These are phyloP conservation scores for Globisporangium mamillatum DNA, from an alignment of 352 stramenopile species.

Conservation along the genomic window DNA sequence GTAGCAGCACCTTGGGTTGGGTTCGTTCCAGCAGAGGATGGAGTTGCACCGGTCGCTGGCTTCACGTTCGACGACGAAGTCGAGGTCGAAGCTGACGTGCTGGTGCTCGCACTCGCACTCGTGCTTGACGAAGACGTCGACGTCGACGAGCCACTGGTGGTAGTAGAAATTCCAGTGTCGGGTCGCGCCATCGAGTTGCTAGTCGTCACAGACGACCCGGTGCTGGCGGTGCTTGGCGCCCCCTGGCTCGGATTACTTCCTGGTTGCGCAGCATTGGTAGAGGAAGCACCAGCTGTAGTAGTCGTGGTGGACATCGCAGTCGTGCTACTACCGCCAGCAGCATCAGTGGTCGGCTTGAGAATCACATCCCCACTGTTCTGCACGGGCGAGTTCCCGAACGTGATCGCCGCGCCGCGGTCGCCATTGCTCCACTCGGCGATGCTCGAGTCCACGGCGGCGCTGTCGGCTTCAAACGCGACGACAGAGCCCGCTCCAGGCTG, in stretches of 20 bases:
- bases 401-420: background rate
- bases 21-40: background rate
- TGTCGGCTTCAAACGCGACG: background rate
- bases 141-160: background rate
- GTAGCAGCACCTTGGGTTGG: background rate
- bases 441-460: constrained; percentile 1
- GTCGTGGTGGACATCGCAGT: background rate
- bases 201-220: background rate
- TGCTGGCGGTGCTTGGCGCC: background rate
- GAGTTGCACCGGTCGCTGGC: background rate
- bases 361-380: constrained; percentile 7
- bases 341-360: background rate
- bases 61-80: background rate
- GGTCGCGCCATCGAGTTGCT: constrained; percentile 1
- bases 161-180: background rate
- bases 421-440: constrained; percentile 8
- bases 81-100: background rate
- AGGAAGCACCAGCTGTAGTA: background rate
- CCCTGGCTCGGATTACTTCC: background rate
- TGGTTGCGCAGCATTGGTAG: background rate
- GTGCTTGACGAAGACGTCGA: constrained; percentile 1
- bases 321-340: background rate
- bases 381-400: constrained; percentile 6
- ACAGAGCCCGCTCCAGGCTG: background rate
- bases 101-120: background rate